Evolutionary conservation across 2,329 filamentous ascomycete genomes (phyloP).

Genomic region (Aschersonia sp.): DNA sequence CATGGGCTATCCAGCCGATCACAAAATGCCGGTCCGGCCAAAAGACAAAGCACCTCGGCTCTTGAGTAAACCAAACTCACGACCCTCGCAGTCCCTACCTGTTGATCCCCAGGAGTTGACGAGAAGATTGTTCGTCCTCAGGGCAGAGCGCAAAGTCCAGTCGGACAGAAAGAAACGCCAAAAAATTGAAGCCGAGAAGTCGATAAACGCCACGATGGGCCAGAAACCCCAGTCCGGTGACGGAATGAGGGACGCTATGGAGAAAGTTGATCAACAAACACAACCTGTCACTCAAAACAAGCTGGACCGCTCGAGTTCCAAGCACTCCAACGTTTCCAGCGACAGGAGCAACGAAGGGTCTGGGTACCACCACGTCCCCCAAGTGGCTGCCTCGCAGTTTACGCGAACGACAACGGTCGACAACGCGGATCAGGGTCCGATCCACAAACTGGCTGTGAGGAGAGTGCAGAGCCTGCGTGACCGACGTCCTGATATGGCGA

Average conservation of each 20-base stretch:
- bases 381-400: conserved; percentile 40
- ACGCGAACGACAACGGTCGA: conserved; percentile 35
- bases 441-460: conserved; percentile 13
- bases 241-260: background rate
- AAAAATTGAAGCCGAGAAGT: conserved; percentile 10
- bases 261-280: background rate
- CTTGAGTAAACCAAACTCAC: conserved; percentile 3
- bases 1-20: conserved; percentile 3
- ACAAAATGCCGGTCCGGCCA: conserved; percentile 1
- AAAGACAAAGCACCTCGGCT: background rate
- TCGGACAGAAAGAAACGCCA: conserved; percentile 19
- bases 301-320: conserved; percentile 1
- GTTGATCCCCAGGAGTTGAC: conserved; percentile 42
- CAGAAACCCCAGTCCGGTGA: background rate
- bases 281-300: conserved; percentile 2
- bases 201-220: background rate
- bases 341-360: conserved; percentile 1
- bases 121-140: conserved; percentile 33
- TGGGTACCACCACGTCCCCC: conserved; percentile 34
- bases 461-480: conserved; percentile 24
- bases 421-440: conserved; percentile 17
- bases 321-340: conserved; percentile 5
- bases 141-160: conserved; percentile 31
- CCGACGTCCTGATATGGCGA: conserved; percentile 24
- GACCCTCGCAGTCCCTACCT: conserved; percentile 13